Conservation (phyloP, 495 filamentous ascomycete species). For the Neurospora pannonica region DNA sequence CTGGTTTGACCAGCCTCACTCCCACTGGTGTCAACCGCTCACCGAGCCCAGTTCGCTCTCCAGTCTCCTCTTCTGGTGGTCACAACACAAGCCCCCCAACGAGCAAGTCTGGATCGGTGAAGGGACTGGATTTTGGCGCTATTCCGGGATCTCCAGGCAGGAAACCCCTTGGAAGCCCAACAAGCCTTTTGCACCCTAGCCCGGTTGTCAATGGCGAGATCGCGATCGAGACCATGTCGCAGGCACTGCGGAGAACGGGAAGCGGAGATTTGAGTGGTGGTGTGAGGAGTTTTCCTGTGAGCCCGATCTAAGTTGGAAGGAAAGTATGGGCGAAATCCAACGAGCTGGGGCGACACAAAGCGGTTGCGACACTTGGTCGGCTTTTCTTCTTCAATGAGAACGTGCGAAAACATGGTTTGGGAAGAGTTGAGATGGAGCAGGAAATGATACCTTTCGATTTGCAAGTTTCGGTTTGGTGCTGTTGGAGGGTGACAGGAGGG, state of each 20-base stretch:
- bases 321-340: not conserved
- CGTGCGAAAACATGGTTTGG: not conserved
- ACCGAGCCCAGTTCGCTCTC: slow-evolving; percentile 62
- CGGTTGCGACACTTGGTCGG: not conserved
- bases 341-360: not conserved
- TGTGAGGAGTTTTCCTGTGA: slow-evolving; percentile 50
- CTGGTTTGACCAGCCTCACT: slow-evolving; percentile 39
- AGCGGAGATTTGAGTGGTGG: slow-evolving; percentile 67
- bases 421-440: not conserved
- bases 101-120: slow-evolving; percentile 56
- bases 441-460: not conserved
- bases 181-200: slow-evolving; percentile 15
- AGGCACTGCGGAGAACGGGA: slow-evolving; percentile 71
- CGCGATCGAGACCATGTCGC: slow-evolving; percentile 82
- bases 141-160: slow-evolving; percentile 35
- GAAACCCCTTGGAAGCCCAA: slow-evolving; percentile 42
- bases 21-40: slow-evolving; percentile 49
- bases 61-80: slow-evolving; percentile 51
- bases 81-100: slow-evolving; percentile 55
- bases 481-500: not conserved
- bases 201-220: slow-evolving; percentile 53
- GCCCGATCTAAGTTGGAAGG: slow-evolving; percentile 32
- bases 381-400: not conserved
- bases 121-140: slow-evolving; percentile 46
- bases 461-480: not conserved